phyloP scores from a whole-genome alignment of 331 rosid species.

The Quercus lobata region DNA sequence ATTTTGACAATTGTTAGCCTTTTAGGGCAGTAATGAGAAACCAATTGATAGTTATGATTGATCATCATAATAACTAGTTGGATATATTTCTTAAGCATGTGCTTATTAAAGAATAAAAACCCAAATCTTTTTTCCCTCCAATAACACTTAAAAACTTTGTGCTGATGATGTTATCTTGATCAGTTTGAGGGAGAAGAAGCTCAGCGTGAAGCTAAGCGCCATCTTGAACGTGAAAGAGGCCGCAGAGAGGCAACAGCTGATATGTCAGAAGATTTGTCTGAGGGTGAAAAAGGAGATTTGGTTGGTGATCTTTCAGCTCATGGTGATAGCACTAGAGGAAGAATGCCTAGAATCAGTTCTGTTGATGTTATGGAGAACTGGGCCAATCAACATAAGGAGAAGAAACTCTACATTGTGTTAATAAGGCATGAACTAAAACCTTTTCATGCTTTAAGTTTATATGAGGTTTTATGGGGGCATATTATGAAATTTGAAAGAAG shows the following conservation, averaged over 20 bases:
- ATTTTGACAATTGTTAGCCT: no score
- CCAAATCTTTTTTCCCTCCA: background rate
- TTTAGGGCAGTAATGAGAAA: no score
- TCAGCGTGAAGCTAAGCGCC: conserved; percentile 33
- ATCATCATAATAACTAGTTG: no score
- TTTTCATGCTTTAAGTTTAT: conserved; percentile 1
- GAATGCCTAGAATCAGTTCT: conserved; percentile 37
- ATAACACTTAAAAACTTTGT: background rate
- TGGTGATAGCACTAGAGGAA: conserved; percentile 28
- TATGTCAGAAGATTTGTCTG: conserved; percentile 63
- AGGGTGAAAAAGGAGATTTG: conserved; percentile 53
- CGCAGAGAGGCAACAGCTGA: conserved; percentile 53
- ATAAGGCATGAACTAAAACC: conserved; percentile 38
- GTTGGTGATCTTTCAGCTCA: conserved; percentile 29
- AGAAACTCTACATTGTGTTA: conserved; percentile 47
- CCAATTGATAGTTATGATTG: no score
- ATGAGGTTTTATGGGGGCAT: background rate
- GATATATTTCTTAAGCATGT: background rate
- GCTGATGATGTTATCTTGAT: background rate
- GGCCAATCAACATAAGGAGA: conserved; percentile 45
- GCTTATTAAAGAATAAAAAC: background rate
- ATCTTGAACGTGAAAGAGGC: conserved; percentile 47
- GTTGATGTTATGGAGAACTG: conserved; percentile 47
- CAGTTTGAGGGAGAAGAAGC: conserved; percentile 63
- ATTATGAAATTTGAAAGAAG: background rate